Percentiles rank a stretch among this genome's conserved stretches.
phyloP scores from a whole-genome alignment of 2,329 filamentous ascomycete genomes.

The Pseudogymnoascus pannorum region DNA sequence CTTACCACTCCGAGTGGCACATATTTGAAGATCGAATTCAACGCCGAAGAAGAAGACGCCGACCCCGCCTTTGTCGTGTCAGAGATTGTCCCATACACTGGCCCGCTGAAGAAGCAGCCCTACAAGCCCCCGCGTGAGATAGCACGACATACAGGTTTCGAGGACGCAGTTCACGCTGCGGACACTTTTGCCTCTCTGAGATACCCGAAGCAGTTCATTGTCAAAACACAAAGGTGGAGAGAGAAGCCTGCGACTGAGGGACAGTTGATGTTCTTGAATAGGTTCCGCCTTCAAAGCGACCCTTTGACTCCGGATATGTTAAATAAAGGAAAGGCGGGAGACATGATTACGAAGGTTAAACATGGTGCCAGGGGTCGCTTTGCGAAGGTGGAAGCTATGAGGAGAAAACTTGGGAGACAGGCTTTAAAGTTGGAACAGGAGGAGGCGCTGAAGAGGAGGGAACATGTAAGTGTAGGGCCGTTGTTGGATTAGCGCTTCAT shows the following conservation, averaged over 20 bases:
- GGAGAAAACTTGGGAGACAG: constrained; percentile 40
- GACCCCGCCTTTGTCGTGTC: constrained; percentile 17
- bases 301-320: constrained; percentile 49
- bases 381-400: constrained; percentile 43
- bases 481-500: constrained; percentile 25
- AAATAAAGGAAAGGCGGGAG: constrained; percentile 72
- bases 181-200: constrained; percentile 68
- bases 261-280: constrained; percentile 65
- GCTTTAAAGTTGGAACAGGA: constrained; percentile 33
- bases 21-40: constrained; percentile 46
- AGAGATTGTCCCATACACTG: constrained; percentile 32
- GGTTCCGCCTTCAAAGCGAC: constrained; percentile 47
- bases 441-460: constrained; percentile 35
- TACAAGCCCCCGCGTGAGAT: constrained; percentile 64
- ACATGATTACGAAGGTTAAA: constrained; percentile 90
- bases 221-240: constrained; percentile 63
- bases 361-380: constrained; percentile 68
- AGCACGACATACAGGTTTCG: constrained; percentile 56
- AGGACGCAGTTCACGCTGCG: constrained; percentile 72
- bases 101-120: constrained; percentile 33
- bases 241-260: constrained; percentile 53
- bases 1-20: constrained; percentile 60
- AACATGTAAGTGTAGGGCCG: constrained; percentile 51
- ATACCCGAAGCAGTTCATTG: constrained; percentile 63
- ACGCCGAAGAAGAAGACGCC: constrained; percentile 27